These are phyloP conservation scores for Moesziomyces antarcticus DNA, from an alignment of 1,284 basidiomycete genomes.

Conservation along the genomic window DNA sequence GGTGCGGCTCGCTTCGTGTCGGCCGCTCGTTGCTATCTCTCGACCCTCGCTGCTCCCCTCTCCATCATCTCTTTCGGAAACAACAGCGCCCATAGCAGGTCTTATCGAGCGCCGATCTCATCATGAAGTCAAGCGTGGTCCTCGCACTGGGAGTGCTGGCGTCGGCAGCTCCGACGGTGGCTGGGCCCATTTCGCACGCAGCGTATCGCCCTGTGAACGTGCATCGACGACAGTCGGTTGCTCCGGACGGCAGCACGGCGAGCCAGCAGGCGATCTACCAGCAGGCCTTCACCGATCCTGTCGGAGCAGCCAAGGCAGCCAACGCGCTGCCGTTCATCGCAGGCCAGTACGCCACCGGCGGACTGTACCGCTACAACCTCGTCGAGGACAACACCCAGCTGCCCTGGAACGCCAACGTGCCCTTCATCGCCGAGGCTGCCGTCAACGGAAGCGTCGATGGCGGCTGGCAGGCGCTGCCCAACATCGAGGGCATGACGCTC, in stretches of 20 bases:
- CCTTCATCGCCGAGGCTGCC: conserved; percentile 35
- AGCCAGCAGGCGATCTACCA: conserved; percentile 30
- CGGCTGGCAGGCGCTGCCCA: conserved; percentile 70
- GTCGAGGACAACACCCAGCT: conserved; percentile 45
- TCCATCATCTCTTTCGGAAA: too few species aligned
- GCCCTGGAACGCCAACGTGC: conserved; percentile 51
- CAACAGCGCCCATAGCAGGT: too few species aligned
- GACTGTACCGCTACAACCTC: conserved; percentile 28
- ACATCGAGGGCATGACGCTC: conserved; percentile 50
- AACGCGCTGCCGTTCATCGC: conserved; percentile 44
- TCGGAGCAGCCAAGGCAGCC: conserved; percentile 55
- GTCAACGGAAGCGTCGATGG: conserved; percentile 37
- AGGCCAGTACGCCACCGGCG: conserved; percentile 31
- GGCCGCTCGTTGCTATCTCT: too few species aligned
- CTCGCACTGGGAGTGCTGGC: conserved; percentile 13
- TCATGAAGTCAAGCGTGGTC: background rate
- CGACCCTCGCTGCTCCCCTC: too few species aligned
- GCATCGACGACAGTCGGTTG: conserved; percentile 15
- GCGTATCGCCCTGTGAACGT: conserved; percentile 15
- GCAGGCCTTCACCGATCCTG: conserved; percentile 51
- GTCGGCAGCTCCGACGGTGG: background rate
- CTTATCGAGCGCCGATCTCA: too few species aligned
- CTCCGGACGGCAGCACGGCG: conserved; percentile 12
- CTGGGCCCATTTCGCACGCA: conserved; percentile 12
- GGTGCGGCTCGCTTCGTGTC: too few species aligned